Evolutionary conservation across 1,284 basidiomycete species (phyloP).

Genomic region (Violaceomyces palustris): DNA sequence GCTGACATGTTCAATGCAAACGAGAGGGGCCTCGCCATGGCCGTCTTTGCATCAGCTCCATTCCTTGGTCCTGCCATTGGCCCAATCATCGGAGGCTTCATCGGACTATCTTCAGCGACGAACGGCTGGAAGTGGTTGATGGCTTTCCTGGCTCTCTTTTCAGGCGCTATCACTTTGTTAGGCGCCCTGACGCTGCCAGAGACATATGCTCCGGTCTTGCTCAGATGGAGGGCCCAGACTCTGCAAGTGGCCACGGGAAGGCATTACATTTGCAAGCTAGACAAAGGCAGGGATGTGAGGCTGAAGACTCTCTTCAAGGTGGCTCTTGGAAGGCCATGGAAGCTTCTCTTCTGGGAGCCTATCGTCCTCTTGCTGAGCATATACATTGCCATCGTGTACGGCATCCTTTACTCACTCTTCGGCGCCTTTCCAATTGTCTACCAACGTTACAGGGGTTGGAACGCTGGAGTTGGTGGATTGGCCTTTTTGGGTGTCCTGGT

Average conservation of each 20-base stretch:
- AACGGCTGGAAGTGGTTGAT: slow-evolving; percentile 68
- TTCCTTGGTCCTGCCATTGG: slow-evolving; percentile 65
- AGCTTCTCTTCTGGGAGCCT: slow-evolving; percentile 63
- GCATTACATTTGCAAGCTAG: slow-evolving; percentile 40
- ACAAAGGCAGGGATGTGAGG: slow-evolving; percentile 35
- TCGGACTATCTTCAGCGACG: slow-evolving; percentile 56
- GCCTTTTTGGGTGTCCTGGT: slow-evolving; percentile 51
- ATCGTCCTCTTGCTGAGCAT: slow-evolving; percentile 69
- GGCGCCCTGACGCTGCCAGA: slow-evolving; percentile 70
- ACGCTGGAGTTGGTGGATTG: slow-evolving; percentile 43
- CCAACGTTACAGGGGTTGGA: slow-evolving; percentile 35
- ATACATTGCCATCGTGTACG: slow-evolving; percentile 74
- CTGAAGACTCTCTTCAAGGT: slow-evolving; percentile 36
- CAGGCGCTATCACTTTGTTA: slow-evolving; percentile 57
- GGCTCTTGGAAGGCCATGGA: slow-evolving; percentile 42
- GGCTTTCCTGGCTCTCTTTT: slow-evolving; percentile 68
- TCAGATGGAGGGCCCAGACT: slow-evolving; percentile 35
- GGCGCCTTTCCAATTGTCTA: slow-evolving; percentile 52
- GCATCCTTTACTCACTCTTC: slow-evolving; percentile 43
- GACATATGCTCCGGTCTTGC: slow-evolving; percentile 56
- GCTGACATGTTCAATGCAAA: slow-evolving; percentile 65
- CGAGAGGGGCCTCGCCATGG: slow-evolving; percentile 66
- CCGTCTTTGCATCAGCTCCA: slow-evolving; percentile 68
- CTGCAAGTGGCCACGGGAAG: slow-evolving; percentile 39
- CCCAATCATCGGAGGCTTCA: slow-evolving; percentile 53